A percentile compares a stretch with the other conserved stretches of the same genome.
Evolutionary conservation across 257 asterid species (phyloP).

Genomic region (Fraxinus excelsior): DNA sequence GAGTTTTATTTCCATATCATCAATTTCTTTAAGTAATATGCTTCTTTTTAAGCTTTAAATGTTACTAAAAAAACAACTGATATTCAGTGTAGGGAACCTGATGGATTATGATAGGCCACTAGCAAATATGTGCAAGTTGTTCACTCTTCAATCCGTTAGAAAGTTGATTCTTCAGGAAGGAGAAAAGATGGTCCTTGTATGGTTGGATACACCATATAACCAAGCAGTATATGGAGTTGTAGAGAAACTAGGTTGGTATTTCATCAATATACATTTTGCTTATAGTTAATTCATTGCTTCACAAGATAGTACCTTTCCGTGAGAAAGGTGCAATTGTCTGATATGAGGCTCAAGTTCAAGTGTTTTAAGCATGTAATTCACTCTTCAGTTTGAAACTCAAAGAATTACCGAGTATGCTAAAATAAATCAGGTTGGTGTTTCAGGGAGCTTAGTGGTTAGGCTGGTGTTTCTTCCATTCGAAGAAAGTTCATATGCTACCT

Average conservation of each 20-base stretch:
- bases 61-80: slow-evolving; percentile 18
- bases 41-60: not conserved
- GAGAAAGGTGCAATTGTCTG: slow-evolving; percentile 12
- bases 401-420: slow-evolving; percentile 24
- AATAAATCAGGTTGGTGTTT: slow-evolving; percentile 32
- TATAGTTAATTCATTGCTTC: slow-evolving; percentile 1
- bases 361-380: slow-evolving; percentile 17
- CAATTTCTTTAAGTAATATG: slow-evolving; percentile 12
- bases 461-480: slow-evolving; percentile 93
- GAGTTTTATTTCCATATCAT: not conserved
- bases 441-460: slow-evolving; percentile 99
- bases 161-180: slow-evolving; percentile 98
- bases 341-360: slow-evolving; percentile 13
- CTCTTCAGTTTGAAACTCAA: slow-evolving; percentile 9
- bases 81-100: slow-evolving; percentile 54
- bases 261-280: slow-evolving; percentile 6
- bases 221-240: slow-evolving; percentile 98
- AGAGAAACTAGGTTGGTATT: slow-evolving; percentile 77
- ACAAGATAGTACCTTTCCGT: slow-evolving; percentile 2
- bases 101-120: slow-evolving; percentile 64
- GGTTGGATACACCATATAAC: slow-evolving; percentile 96
- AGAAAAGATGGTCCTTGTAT: slow-evolving; percentile 91
- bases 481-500: slow-evolving; percentile 88
- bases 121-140: slow-evolving; percentile 72
- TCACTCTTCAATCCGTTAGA: slow-evolving; percentile 84